Evolutionary conservation across 2,329 filamentous ascomycete species (phyloP), one percentile per base, ranked within the genome.

Genomic region (Neobulgaria alba): DNA sequence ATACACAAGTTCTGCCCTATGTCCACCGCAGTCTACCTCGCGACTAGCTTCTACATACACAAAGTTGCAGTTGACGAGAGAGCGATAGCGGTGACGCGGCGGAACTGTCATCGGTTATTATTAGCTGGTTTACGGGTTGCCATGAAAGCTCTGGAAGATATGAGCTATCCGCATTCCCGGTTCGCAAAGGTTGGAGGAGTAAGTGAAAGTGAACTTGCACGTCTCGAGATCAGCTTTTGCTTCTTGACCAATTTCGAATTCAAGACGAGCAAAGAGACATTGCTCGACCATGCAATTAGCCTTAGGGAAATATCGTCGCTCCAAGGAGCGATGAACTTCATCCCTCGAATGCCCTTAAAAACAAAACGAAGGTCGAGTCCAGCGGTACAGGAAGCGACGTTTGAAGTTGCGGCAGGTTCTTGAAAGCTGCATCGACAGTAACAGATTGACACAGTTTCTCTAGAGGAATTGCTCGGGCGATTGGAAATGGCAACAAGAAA

Each of bases 121-220:
- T 73, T 98, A 12, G 89, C 87, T 0, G 85, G 84, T 5, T 69
- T 95, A 39, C 71, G 89, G 26, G 85, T 95, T 3, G 88, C 90
- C 10, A 92, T 89, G 75, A 98, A 96, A 65, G 85, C 87, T 0
- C 67, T 95, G n/a, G 90, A 98, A 62, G 90, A 96, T 61, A 72
- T 90, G 39, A 85, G 82, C 52, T 95, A 93, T 64, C 77, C 85
- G 7, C 90, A 95, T 64, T 73, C 73, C 45, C 82, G 87, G 41
- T 79, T 95, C 50, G 81, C 90, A 14, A 83, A 81, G 50, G 89
- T 96, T 1, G 90, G 92, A 31, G 90, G 90, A 14, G 87, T 96
- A 12, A 85, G 77, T 56, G 83, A 85, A 58, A 67, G 69, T 14
- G 88, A 96, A 63, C 71, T 98, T 38, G 83, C 84, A 30, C 74